phyloP scores from a whole-genome alignment of 345 rosid genomes.

The Populus euphratica region DNA sequence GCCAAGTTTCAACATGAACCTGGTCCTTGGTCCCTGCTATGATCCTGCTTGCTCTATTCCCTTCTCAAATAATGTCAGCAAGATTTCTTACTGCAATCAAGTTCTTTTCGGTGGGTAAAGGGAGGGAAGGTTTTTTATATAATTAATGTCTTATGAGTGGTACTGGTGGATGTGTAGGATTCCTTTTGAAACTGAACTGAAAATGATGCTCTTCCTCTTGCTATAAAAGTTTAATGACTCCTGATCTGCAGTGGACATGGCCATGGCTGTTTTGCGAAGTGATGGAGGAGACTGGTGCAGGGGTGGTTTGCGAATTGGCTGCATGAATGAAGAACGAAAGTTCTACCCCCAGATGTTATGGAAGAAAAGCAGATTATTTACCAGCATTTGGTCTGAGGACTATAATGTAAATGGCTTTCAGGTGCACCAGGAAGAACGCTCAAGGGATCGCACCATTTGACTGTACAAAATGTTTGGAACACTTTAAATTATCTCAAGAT shows the following conservation, averaged over 20 bases:
- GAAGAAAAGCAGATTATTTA: neutral
- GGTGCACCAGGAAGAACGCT: conserved; percentile 64
- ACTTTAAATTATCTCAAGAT: too few relatives aligned
- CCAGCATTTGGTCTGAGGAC: conserved; percentile 6
- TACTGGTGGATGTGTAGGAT: neutral
- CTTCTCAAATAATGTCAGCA: neutral
- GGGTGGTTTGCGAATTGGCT: too few relatives aligned
- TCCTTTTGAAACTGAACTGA: neutral
- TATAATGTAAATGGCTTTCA: conserved; percentile 23
- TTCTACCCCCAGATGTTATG: neutral
- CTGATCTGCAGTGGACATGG: neutral
- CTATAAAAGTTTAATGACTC: neutral
- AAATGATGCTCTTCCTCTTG: neutral
- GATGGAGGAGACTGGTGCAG: neutral
- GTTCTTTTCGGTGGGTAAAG: too few relatives aligned
- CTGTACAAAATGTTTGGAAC: conserved; percentile 54
- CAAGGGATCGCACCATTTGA: conserved; percentile 86
- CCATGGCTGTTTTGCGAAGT: neutral
- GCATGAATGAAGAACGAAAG: neutral
- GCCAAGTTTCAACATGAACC: conserved; percentile 69
- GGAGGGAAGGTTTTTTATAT: neutral
- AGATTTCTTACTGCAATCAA: neutral
- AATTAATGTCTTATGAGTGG: neutral
- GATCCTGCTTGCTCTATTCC: conserved; percentile 1
- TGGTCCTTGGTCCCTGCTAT: conserved; percentile 99